Evolutionary conservation across 2,329 filamentous ascomycete species (phyloP).

Genomic region (Colletotrichum truncatum): DNA sequence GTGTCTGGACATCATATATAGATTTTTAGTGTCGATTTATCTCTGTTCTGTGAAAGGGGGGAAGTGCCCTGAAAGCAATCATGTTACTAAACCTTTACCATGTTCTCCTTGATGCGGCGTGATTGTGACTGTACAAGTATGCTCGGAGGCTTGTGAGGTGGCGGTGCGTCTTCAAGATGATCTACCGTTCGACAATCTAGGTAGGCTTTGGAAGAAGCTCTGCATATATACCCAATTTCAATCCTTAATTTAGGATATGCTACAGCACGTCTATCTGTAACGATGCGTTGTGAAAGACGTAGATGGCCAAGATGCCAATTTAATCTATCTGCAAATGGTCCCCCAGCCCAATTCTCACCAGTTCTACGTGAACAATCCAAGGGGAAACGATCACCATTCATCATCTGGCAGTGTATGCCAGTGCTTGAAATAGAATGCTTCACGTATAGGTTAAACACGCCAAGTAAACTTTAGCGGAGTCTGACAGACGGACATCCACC

Average conservation of each 20-base stretch:
- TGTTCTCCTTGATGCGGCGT: background rate
- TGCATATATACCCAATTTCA: constrained; percentile 27
- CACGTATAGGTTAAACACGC: background rate
- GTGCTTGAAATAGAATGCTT: background rate
- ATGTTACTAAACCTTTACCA: background rate
- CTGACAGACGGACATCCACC: background rate
- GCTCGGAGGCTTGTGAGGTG: background rate
- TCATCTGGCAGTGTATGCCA: background rate
- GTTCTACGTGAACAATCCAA: background rate
- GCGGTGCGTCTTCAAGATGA: background rate
- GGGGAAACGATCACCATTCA: background rate
- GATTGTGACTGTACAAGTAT: background rate
- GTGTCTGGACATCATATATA: constrained; percentile 26
- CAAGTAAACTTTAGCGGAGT: background rate
- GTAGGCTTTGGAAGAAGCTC: background rate
- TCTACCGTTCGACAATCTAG: background rate
- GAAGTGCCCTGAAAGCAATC: constrained; percentile 13
- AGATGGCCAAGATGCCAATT: background rate
- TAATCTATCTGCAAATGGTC: background rate
- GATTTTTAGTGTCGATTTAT: constrained; percentile 28
- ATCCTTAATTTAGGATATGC: background rate
- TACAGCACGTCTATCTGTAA: background rate
- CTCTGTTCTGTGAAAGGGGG: constrained; percentile 23
- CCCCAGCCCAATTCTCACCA: background rate
- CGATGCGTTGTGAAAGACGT: background rate